Percentiles rank a stretch among this genome's conserved stretches.
These are phyloP conservation scores for Lichtheimia ornata DNA, from an alignment of 371 early-diverging fungal species.

Conservation along the genomic window DNA sequence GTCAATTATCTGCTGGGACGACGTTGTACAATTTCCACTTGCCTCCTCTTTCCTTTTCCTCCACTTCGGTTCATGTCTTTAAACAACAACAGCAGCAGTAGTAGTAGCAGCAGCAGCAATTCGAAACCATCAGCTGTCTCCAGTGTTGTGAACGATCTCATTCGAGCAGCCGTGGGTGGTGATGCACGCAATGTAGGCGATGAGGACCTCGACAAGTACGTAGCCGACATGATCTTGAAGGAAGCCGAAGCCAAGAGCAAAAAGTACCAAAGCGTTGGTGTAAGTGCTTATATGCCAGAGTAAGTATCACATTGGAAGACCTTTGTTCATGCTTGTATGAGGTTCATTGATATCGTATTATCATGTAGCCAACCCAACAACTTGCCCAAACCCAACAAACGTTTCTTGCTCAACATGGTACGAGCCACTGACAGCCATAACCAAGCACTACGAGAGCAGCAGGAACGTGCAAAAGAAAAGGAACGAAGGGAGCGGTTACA, in stretches of 20 bases:
- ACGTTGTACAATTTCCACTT: too few species aligned
- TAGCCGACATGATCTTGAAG: constrained; percentile 67
- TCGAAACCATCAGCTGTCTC: constrained; percentile 26
- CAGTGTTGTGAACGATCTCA: constrained; percentile 50
- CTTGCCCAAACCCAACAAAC: constrained; percentile 54
- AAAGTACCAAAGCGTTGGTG: constrained; percentile 46
- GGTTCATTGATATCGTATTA: background rate
- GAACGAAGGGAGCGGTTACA: constrained; percentile 15
- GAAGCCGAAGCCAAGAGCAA: constrained; percentile 57
- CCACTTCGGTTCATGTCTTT: background rate
- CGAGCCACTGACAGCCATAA: constrained; percentile 75
- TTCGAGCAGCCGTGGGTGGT: constrained; percentile 61
- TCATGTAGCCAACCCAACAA: constrained; percentile 3
- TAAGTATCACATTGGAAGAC: background rate
- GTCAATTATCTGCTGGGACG: too few species aligned
- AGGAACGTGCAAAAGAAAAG: constrained; percentile 39
- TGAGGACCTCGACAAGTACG: constrained; percentile 69
- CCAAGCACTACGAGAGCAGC: constrained; percentile 59
- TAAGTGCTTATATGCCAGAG: constrained; percentile 50
- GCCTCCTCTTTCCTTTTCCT: too few species aligned
- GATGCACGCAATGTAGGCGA: constrained; percentile 51
- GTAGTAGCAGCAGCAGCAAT: background rate
- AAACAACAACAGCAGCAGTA: background rate
- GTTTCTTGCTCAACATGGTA: constrained; percentile 71
- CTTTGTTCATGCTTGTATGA: too few species aligned